Conservation (phyloP, 495 filamentous ascomycete genomes). For the Parmelia sp. region DNA sequence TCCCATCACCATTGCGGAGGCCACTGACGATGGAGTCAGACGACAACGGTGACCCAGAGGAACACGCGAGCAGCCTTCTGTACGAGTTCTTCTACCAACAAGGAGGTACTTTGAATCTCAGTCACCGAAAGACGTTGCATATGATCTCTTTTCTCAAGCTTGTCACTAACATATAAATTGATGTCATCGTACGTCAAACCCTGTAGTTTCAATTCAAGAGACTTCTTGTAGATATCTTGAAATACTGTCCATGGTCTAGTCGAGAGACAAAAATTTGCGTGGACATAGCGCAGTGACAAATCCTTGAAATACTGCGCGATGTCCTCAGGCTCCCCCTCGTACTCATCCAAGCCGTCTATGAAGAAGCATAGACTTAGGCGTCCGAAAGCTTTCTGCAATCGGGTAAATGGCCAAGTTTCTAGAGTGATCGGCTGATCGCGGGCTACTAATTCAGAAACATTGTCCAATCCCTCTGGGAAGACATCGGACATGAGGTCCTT, state of each 20-base stretch:
- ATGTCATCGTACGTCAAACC: slow-evolving; percentile 7
- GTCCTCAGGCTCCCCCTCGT: not conserved
- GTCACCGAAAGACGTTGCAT: not conserved
- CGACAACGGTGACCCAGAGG: slow-evolving; percentile 43
- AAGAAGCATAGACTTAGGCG: not conserved
- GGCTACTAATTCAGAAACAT: not conserved
- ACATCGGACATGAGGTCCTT: not conserved
- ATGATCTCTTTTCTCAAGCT: slow-evolving; percentile 3
- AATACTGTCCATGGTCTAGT: slow-evolving; percentile 13
- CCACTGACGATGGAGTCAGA: slow-evolving; percentile 21
- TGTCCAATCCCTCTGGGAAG: not conserved
- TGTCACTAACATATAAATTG: slow-evolving; percentile 8
- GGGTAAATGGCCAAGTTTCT: not conserved
- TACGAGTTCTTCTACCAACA: slow-evolving; percentile 30
- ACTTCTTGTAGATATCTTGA: not conserved
- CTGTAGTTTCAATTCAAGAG: slow-evolving; percentile 1
- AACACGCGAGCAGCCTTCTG: slow-evolving; percentile 42
- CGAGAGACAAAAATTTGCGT: slow-evolving; percentile 9
- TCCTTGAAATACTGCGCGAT: not conserved
- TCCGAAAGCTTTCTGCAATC: not conserved
- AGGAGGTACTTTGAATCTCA: not conserved
- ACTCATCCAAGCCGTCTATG: slow-evolving; percentile 6
- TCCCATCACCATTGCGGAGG: not conserved
- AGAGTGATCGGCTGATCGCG: too few relatives aligned
- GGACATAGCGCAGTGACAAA: not conserved